Conservation (phyloP, 2,329 filamentous ascomycete species). For the Aureobasidium namibiae region DNA sequence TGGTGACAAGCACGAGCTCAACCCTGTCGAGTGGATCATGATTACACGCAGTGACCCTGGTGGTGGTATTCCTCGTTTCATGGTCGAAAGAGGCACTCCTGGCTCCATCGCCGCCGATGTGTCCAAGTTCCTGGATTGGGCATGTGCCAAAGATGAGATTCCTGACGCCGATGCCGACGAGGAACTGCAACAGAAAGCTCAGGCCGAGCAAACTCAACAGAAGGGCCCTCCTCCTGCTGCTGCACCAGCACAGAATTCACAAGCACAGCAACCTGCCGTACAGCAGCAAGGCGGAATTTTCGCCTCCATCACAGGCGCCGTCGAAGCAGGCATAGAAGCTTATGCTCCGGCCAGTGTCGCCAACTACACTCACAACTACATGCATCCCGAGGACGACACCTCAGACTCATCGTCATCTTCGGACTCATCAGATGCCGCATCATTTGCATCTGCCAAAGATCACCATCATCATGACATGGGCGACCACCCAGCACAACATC, state of each 20-base stretch:
- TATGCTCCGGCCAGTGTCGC: conserved; percentile 28
- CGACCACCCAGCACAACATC: neutral
- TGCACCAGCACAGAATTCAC: conserved; percentile 7
- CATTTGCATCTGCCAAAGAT: conserved; percentile 23
- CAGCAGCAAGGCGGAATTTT: conserved; percentile 23
- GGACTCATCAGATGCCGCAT: neutral
- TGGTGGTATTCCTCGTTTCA: conserved; percentile 77
- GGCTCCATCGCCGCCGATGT: conserved; percentile 72
- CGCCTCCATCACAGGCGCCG: conserved; percentile 22
- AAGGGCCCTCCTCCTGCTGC: conserved; percentile 8
- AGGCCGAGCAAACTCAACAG: conserved; percentile 15
- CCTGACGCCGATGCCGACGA: conserved; percentile 28
- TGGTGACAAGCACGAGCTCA: conserved; percentile 30
- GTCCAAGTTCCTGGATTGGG: conserved; percentile 76
- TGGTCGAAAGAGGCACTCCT: conserved; percentile 85
- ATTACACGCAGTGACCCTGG: conserved; percentile 82
- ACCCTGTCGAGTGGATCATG: conserved; percentile 86
- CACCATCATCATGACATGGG: conserved; percentile 5
- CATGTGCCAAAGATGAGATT: conserved; percentile 43
- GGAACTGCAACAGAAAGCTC: conserved; percentile 14
- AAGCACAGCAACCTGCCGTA: neutral
- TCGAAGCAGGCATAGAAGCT: conserved; percentile 25
- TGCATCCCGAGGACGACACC: conserved; percentile 14
- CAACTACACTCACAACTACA: conserved; percentile 20
- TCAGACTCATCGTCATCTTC: conserved; percentile 13